A percentile compares a stretch with the other conserved stretches of the same genome.
Conservation (phyloP, 345 rosid species). For the Anacardium occidentale region DNA sequence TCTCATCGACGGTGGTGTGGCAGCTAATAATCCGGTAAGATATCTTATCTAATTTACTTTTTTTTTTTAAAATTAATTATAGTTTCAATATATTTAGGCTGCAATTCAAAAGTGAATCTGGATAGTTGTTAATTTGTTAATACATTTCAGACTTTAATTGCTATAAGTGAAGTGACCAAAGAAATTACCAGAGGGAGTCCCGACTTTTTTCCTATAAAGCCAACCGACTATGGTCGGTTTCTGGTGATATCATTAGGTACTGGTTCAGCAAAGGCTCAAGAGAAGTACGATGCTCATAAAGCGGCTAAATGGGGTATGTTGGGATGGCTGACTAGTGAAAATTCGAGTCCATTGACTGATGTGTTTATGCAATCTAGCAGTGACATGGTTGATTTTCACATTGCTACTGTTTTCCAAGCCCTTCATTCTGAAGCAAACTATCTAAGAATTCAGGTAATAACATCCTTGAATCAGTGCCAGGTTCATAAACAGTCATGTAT, state of each 20-base stretch:
- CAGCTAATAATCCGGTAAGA: slow-evolving; percentile 52
- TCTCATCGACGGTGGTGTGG: slow-evolving; percentile 78
- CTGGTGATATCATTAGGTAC: slow-evolving; percentile 46
- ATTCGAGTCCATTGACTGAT: slow-evolving; percentile 36
- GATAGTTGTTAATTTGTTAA: neutral
- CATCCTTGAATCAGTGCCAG: no score
- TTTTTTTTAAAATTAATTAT: no score
- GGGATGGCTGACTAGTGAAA: slow-evolving; percentile 37
- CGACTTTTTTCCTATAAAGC: slow-evolving; percentile 27
- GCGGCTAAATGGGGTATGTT: slow-evolving; percentile 43
- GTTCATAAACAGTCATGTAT: neutral
- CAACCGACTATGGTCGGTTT: slow-evolving; percentile 33
- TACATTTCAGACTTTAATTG: slow-evolving; percentile 35
- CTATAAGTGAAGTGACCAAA: slow-evolving; percentile 42
- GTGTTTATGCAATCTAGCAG: slow-evolving; percentile 38
- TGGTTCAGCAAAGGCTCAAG: slow-evolving; percentile 23
- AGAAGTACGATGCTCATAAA: slow-evolving; percentile 31
- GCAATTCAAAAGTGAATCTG: neutral
- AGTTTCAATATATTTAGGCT: no score
- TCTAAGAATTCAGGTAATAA: slow-evolving; percentile 47
- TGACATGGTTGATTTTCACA: slow-evolving; percentile 41
- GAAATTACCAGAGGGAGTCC: slow-evolving; percentile 19
- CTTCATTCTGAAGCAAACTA: slow-evolving; percentile 39
- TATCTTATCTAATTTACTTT: neutral
- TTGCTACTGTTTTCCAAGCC: slow-evolving; percentile 37